Evolutionary conservation across 1,284 basidiomycete species (phyloP).

Genomic region (Tausonia pullulans): DNA sequence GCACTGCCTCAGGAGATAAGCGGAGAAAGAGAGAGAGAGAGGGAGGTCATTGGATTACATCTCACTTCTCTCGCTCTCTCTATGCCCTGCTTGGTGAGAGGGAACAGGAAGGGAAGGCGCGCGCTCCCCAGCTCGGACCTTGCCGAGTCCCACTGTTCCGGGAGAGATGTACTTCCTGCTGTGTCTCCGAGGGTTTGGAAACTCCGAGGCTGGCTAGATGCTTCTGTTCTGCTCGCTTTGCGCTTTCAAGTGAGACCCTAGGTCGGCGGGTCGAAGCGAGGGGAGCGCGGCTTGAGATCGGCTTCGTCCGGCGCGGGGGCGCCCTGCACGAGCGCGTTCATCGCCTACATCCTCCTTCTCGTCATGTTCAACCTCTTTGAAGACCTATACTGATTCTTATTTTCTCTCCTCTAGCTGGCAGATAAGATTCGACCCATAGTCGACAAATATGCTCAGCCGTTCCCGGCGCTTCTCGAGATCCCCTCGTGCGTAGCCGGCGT

Average conservation of each 20-base stretch:
- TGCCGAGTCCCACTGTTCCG: too few relatives aligned
- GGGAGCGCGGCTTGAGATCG: too few relatives aligned
- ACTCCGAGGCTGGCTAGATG: too few relatives aligned
- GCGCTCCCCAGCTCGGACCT: too few relatives aligned
- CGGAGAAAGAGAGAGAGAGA: background rate
- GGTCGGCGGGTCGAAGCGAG: too few relatives aligned
- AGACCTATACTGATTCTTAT: background rate
- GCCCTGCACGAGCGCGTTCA: background rate
- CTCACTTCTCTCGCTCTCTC: background rate
- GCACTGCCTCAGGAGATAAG: background rate
- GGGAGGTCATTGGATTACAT: background rate
- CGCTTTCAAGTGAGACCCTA: too few relatives aligned
- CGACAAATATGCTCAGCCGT: conserved; percentile 89
- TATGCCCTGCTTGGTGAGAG: background rate
- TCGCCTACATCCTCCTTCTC: background rate
- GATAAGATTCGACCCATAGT: conserved; percentile 94
- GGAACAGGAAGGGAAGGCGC: too few relatives aligned
- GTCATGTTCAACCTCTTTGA: background rate
- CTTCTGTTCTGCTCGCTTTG: too few relatives aligned
- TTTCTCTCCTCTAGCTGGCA: conserved; percentile 51
- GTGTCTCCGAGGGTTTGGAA: too few relatives aligned
- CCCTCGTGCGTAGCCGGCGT: conserved; percentile 46
- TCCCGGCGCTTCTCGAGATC: conserved; percentile 94
- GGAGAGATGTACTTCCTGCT: too few relatives aligned
- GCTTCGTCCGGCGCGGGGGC: too few relatives aligned